A percentile compares a stretch with the other conserved stretches of the same genome.
These are phyloP conservation scores for Metarhizium rileyi DNA, from an alignment of 2,329 filamentous ascomycete species.

Conservation along the genomic window DNA sequence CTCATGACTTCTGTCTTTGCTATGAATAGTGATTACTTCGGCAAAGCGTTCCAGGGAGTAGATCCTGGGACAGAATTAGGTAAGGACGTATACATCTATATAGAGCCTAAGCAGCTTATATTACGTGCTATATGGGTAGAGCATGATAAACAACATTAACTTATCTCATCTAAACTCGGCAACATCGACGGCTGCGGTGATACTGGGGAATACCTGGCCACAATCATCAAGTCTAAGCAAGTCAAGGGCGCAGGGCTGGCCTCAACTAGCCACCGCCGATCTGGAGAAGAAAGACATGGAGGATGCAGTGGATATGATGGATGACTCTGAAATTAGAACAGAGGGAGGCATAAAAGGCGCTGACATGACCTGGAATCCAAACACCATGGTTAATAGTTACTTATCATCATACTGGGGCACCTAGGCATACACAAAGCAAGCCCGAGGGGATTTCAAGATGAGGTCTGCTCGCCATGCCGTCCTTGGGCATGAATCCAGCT, in stretches of 20 bases:
- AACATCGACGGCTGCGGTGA: slow-evolving; percentile 74
- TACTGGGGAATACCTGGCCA: slow-evolving; percentile 58
- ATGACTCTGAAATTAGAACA: neutral
- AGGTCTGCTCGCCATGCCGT: too few species aligned
- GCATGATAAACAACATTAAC: slow-evolving; percentile 68
- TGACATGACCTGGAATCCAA: too few species aligned
- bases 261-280: neutral
- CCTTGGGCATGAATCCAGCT: too few species aligned
- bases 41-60: slow-evolving; percentile 57
- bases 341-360: neutral
- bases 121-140: slow-evolving; percentile 21
- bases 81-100: slow-evolving; percentile 53
- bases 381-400: too few species aligned
- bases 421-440: too few species aligned
- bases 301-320: neutral
- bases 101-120: neutral
- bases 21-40: slow-evolving; percentile 72
- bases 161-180: slow-evolving; percentile 59
- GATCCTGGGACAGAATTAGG: slow-evolving; percentile 56
- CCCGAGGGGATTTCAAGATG: too few species aligned
- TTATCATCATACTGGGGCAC: too few species aligned
- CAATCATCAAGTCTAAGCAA: slow-evolving; percentile 53
- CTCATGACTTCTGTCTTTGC: slow-evolving; percentile 82
- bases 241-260: slow-evolving; percentile 15
- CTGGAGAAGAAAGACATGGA: neutral